Percentiles rank a stretch among this genome's conserved stretches.
phyloP scores from a whole-genome alignment of 2,329 filamentous ascomycete species.

The Pezicula carpinea region DNA sequence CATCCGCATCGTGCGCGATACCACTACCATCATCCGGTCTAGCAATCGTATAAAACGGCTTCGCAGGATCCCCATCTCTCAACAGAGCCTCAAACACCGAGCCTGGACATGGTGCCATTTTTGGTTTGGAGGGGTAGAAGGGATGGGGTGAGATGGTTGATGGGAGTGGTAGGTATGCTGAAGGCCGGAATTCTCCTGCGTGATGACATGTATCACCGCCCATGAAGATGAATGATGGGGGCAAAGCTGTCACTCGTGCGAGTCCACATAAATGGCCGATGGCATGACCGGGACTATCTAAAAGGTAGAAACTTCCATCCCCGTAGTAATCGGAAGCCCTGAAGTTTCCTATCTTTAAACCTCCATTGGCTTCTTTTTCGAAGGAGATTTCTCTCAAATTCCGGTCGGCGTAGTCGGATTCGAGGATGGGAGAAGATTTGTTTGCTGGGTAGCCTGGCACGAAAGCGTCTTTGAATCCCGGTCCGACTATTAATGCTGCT shows the following conservation, averaged over 20 bases:
- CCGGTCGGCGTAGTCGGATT: conserved; percentile 36
- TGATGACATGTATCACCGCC: conserved; percentile 45
- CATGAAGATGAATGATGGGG: conserved; percentile 42
- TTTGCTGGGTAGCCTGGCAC: conserved; percentile 40
- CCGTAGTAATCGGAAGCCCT: conserved; percentile 47
- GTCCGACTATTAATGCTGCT: conserved; percentile 42
- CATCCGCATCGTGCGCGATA: conserved; percentile 23
- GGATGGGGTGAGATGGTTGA: conserved; percentile 34
- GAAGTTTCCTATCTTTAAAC: conserved; percentile 39
- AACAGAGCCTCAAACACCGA: conserved; percentile 36
- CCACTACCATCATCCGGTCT: conserved; percentile 7
- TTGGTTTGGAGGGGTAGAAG: conserved; percentile 22
- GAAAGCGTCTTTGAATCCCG: conserved; percentile 38
- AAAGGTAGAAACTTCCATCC: conserved; percentile 50
- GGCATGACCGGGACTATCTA: conserved; percentile 48
- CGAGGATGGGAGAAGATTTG: conserved; percentile 31
- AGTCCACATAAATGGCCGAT: conserved; percentile 46
- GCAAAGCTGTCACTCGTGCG: conserved; percentile 34
- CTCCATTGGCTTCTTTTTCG: conserved; percentile 13
- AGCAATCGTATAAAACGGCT: conserved; percentile 30
- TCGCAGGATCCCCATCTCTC: conserved; percentile 20
- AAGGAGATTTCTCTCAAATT: conserved; percentile 31
- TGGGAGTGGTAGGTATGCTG: conserved; percentile 34
- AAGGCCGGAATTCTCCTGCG: conserved; percentile 40
- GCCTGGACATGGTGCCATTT: conserved; percentile 33